phyloP scores from a whole-genome alignment of 805 yeast genomes.

The Starmerella tilneyi region DNA sequence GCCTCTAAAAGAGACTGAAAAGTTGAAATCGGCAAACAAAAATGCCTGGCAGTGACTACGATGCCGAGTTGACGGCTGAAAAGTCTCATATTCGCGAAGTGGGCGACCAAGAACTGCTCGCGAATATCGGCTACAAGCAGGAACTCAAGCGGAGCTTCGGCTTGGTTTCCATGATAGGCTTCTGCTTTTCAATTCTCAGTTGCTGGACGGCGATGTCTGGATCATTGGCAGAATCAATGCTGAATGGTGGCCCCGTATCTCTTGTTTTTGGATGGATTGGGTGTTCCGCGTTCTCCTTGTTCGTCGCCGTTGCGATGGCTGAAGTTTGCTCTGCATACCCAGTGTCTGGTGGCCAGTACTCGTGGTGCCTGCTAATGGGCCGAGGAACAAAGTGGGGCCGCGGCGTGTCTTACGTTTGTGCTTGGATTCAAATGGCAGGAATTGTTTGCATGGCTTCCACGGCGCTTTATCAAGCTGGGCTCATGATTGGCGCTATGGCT shows the following conservation, averaged over 20 bases:
- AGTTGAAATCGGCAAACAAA: too few species aligned
- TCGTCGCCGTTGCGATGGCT: constrained; percentile 53
- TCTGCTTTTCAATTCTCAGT: constrained; percentile 55
- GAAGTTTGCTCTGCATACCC: constrained; percentile 49
- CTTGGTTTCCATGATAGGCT: constrained; percentile 39
- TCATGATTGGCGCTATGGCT: constrained; percentile 44
- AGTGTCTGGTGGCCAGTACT: constrained; percentile 59
- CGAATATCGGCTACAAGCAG: constrained; percentile 46
- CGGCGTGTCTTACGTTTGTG: constrained; percentile 48
- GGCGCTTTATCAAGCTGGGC: constrained; percentile 45
- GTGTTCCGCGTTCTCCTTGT: constrained; percentile 44
- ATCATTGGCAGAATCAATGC: constrained; percentile 49
- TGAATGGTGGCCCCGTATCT: constrained; percentile 53
- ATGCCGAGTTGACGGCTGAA: not conserved
- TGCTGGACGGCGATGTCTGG: constrained; percentile 57
- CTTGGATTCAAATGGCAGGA: constrained; percentile 55
- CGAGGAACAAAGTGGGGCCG: constrained; percentile 32
- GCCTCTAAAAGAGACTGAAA: too few species aligned
- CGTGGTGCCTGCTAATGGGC: constrained; percentile 43
- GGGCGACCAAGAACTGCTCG: constrained; percentile 17
- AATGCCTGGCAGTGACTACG: too few species aligned
- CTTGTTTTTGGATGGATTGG: constrained; percentile 51
- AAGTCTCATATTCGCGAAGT: constrained; percentile 1
- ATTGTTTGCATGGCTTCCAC: constrained; percentile 54
- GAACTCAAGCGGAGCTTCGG: constrained; percentile 53